These are phyloP conservation scores for Phascolomyces articulosus DNA, from an alignment of 371 early-diverging fungal genomes.

Conservation along the genomic window DNA sequence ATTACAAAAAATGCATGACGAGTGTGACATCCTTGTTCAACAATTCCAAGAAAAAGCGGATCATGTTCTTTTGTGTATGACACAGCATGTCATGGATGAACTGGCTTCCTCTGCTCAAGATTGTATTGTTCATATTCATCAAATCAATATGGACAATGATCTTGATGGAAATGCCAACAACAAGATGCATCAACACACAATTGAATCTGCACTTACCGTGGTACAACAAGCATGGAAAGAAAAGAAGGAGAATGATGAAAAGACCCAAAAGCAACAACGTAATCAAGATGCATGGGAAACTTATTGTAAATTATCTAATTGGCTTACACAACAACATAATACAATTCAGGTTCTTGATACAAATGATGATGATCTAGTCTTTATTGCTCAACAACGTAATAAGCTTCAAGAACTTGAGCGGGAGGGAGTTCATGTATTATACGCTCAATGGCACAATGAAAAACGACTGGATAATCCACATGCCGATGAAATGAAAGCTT, in stretches of 20 bases:
- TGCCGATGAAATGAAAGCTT: background rate
- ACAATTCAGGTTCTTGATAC: background rate
- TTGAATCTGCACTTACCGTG: background rate
- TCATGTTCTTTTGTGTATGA: background rate
- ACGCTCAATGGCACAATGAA: background rate
- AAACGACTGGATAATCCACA: background rate
- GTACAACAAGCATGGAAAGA: background rate
- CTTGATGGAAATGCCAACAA: too few species aligned
- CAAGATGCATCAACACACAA: background rate
- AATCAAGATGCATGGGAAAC: background rate
- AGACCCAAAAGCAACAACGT: background rate
- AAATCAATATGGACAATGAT: background rate
- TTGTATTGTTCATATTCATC: background rate
- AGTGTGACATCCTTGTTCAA: background rate
- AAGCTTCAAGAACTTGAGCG: background rate
- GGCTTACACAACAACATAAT: constrained; percentile 1
- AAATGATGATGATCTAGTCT: background rate
- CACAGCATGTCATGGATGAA: background rate
- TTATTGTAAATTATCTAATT: background rate
- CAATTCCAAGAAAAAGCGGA: background rate
- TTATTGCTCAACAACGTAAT: background rate
- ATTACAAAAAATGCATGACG: background rate
- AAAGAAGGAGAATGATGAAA: background rate
- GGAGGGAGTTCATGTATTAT: background rate
- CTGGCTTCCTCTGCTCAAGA: background rate